Evolutionary conservation across 2,329 filamentous ascomycete genomes (phyloP).

Genomic region (Fonsecaea erecta): DNA sequence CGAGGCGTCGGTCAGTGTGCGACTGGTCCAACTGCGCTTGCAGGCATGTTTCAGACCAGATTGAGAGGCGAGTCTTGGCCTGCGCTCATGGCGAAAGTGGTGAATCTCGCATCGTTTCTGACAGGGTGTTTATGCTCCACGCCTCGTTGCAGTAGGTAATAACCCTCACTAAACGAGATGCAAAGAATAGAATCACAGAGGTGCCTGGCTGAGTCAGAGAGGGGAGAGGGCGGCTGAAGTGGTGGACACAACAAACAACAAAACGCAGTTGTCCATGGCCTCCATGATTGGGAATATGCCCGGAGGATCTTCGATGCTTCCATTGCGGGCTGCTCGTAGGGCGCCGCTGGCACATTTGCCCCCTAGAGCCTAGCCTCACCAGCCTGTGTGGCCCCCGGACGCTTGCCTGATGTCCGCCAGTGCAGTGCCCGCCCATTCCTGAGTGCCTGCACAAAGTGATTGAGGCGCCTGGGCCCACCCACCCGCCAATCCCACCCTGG

Average conservation of each 20-base stretch:
- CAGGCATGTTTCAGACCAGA: conserved; percentile 17
- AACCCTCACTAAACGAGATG: not conserved
- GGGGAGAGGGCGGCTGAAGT: not conserved
- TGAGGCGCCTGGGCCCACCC: conserved; percentile 2
- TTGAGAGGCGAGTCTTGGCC: conserved; percentile 5
- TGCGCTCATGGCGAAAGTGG: conserved; percentile 3
- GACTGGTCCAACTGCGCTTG: conserved; percentile 1
- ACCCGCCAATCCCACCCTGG: not conserved
- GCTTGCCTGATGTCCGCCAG: conserved; percentile 1
- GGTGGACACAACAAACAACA: not conserved
- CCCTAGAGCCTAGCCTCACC: not conserved
- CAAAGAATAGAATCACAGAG: not conserved
- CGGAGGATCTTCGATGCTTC: conserved; percentile 3
- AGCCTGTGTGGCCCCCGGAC: no score
- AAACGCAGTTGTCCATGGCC: no score
- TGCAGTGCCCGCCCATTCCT: not conserved
- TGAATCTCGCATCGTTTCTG: not conserved
- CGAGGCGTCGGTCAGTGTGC: not conserved
- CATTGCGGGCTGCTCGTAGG: not conserved
- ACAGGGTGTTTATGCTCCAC: not conserved
- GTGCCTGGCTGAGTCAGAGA: conserved; percentile 4
- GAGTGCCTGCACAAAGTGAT: not conserved
- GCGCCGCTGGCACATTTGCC: not conserved
- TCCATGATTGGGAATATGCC: no score
- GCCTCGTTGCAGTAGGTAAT: not conserved